A percentile compares a stretch with the other conserved stretches of the same genome.
These are phyloP conservation scores for Vaccinium darrowii DNA, from an alignment of 148 eudicot genomes.

Conservation along the genomic window DNA sequence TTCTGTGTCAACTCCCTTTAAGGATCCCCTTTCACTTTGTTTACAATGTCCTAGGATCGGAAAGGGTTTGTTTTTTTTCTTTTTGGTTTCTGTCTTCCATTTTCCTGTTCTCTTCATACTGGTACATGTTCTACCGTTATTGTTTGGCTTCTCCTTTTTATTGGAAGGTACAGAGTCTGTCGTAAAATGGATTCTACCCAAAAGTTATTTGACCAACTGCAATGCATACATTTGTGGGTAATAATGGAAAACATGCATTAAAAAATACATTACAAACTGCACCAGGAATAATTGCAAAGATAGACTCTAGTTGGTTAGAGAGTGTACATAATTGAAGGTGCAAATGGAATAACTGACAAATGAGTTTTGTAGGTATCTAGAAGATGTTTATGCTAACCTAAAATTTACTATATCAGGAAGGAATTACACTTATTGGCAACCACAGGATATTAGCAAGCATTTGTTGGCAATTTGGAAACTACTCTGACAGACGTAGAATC, in stretches of 20 bases:
- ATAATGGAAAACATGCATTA: neutral
- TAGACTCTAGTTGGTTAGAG: conserved; percentile 1
- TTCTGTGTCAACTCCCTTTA: neutral
- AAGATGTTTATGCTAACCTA: conserved; percentile 1
- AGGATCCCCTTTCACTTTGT: neutral
- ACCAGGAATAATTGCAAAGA: neutral
- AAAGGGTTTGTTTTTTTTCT: neutral
- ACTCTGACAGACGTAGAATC: neutral
- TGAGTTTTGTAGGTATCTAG: neutral
- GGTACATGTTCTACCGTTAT: neutral
- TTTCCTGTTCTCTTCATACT: neutral
- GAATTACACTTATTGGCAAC: conserved; percentile 5
- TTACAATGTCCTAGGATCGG: neutral
- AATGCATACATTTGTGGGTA: conserved; percentile 1
- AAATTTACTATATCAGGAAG: neutral
- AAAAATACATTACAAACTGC: neutral
- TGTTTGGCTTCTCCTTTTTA: neutral
- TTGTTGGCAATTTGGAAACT: conserved; percentile 1
- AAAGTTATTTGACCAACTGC: neutral
- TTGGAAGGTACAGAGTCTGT: neutral
- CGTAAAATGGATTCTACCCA: neutral
- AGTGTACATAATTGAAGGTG: neutral
- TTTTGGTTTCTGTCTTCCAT: neutral
- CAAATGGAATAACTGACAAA: neutral
- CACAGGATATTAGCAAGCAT: neutral